Evolutionary conservation across 441 rosid species (phyloP), one percentile per base, ranked within the genome.

Genomic region (Gossypium davidsonii): DNA sequence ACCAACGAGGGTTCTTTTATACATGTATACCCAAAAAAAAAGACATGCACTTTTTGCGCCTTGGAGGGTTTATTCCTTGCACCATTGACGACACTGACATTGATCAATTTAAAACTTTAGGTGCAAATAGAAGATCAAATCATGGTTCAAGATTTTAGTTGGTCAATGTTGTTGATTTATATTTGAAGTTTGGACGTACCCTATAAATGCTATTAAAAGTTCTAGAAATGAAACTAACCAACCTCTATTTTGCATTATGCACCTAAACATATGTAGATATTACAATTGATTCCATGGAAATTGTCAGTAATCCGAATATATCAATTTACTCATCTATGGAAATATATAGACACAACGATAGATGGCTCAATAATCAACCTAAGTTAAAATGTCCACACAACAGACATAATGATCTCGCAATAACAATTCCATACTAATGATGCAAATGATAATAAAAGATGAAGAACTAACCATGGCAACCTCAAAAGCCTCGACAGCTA

Each of bases 401-500:
- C 12, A 28, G 4, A 8, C 3, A 58, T 14, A 37, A 37, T 8
- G n/a, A 34, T 62, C 20, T 62, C 4, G 12, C 12, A 8, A 34
- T 8, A 3, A 17, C 14, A 3, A 34, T 62, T 34, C 34, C 34
- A 31, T 31, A 31, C 34, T 31, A 31, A 4, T 31, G 34, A 31
- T 1, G 34, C 34, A 31, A 31, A 31, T 31, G 34, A 31, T 31
- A 31, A 31, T 31, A 31, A 31, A 31, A 4, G 34, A 31, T 31
- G 34, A 31, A 67, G 21, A 4, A 75, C 86, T 76, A 55, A 91
- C 98, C 98, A 87, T 90, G 60, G 88, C 89, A 79, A 87, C 88
- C 81, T 87, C 85, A 64, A 80, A 76, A 34, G 97, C 98, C 81
- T 93, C 98, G 15, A 84, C 76, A 23, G 95, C 91, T 56, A 90